Base-by-base conservation (phyloP, 345 rosid genomes). In the Salix brachista region DNA sequence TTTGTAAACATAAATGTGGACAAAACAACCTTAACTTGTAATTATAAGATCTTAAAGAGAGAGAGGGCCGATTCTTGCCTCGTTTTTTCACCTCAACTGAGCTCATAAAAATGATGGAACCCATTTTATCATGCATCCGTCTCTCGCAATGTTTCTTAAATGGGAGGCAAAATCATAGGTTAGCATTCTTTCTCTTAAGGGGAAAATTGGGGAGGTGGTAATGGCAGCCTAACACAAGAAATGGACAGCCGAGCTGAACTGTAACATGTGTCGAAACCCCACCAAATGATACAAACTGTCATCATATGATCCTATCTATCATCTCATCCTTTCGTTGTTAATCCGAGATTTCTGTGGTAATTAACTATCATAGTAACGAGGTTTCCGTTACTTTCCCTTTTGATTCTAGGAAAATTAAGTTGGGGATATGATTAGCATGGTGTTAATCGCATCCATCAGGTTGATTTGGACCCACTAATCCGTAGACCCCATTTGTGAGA, bases 201-300 rank as follows among this genome's bases (percentile, higher is more conserved):
- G 50, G 78, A 71, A 70, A 65, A 74, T 65, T n/a, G 32, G 67
- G 26, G 5, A 23, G 16, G 75, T 71, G 88, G 86, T 78, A 77
- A 84, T 78, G 88, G 72, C 87, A 80, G 79, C 80, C 81, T 73
- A 89, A 84, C 93, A 78, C 88, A 75, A 62, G 79, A 84, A 88
- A 88, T 83, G 73, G 94, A 91, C 93, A 83, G 77, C 80, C 87
- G 77, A 91, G 71, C 95, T 71, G 80, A 77, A 82, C 60, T 50
- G 21, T 23, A 28, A 44, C 85, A 77, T 68, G 67, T 80, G 82
- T 79, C 72, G 36, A 73, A 73, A 48, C 32, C 74, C 80, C 70
- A 75, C 54, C 39, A 82, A 18, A 73, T 70, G 74, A 50, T 39
- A 77, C 77, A 56, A 56, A 56, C n/a, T n/a, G 61, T 21, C 61